Evolutionary conservation across 257 asterid genomes (phyloP).

Genomic region (Nicotiana otophora): DNA sequence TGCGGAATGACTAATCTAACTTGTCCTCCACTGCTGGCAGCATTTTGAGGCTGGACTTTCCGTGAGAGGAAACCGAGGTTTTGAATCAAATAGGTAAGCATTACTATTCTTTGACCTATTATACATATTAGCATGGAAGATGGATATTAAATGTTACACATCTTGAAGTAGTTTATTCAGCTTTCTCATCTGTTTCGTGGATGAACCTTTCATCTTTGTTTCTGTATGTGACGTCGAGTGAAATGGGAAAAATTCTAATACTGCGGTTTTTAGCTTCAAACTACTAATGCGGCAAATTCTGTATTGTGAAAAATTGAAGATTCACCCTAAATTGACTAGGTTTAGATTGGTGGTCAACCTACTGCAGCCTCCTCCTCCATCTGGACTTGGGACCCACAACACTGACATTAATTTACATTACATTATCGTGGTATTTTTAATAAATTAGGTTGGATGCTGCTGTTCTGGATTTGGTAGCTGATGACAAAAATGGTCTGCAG

Average conservation of each 20-base stretch:
- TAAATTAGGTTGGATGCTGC: constrained; percentile 78
- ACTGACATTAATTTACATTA: not conserved
- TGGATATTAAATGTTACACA: not conserved
- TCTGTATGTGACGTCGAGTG: not conserved
- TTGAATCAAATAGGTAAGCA: constrained; percentile 65
- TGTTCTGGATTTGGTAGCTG: constrained; percentile 85
- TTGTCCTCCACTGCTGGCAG: constrained; percentile 35
- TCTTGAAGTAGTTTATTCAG: not conserved
- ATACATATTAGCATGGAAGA: not conserved
- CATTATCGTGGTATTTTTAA: not conserved
- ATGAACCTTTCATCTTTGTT: not conserved
- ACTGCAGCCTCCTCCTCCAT: not conserved
- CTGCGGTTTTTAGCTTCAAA: not conserved
- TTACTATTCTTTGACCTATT: not conserved
- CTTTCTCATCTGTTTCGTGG: not conserved
- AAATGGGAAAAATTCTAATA: not conserved
- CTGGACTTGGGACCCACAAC: not conserved
- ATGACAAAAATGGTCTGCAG: constrained; percentile 57
- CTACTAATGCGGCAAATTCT: not conserved
- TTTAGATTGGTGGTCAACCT: not conserved
- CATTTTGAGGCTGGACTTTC: constrained; percentile 97
- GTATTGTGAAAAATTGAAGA: not conserved
- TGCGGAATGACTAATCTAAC: not conserved
- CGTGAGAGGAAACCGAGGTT: constrained; percentile 58
- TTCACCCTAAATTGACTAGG: not conserved